Evolutionary conservation across 1,284 basidiomycete genomes (phyloP).

Genomic region (Ustilago lituana): DNA sequence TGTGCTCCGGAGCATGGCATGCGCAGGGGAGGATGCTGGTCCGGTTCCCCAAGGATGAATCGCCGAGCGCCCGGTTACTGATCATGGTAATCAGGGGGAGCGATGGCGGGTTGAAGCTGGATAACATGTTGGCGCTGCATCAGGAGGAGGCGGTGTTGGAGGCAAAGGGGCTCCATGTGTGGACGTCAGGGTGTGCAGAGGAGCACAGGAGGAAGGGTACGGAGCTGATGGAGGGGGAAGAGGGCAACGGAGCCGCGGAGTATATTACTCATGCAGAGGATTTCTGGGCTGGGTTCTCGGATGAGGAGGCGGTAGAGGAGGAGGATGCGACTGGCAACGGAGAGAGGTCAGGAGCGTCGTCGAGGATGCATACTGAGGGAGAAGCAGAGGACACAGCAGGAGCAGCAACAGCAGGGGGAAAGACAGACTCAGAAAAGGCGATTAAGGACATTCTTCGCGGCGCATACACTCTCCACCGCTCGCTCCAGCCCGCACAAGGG

Average conservation of each 20-base stretch:
- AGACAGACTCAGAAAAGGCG: constrained; percentile 5
- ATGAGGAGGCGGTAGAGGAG: constrained; percentile 14
- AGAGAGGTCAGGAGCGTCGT: too few species aligned
- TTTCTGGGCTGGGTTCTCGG: constrained; percentile 42
- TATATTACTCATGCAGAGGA: constrained; percentile 45
- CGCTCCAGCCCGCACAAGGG: neutral
- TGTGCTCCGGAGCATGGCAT: constrained; percentile 20
- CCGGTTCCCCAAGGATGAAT: neutral
- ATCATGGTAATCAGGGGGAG: constrained; percentile 1
- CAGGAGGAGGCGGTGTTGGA: neutral
- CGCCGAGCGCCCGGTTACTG: neutral
- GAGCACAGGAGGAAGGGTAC: neutral
- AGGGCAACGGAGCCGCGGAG: constrained; percentile 14
- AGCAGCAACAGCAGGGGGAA: too few species aligned
- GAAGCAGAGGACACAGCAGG: neutral
- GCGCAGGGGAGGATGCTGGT: neutral
- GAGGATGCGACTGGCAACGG: too few species aligned
- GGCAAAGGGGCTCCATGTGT: neutral
- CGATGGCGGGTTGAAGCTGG: constrained; percentile 9
- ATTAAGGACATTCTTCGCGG: constrained; percentile 33
- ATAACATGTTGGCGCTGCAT: constrained; percentile 20
- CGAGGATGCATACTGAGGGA: too few species aligned
- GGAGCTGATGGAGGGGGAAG: neutral
- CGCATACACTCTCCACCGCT: constrained; percentile 20
- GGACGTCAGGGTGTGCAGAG: neutral